These are phyloP conservation scores for Brassica juncea DNA, from an alignment of 345 rosid species.

Conservation along the genomic window DNA sequence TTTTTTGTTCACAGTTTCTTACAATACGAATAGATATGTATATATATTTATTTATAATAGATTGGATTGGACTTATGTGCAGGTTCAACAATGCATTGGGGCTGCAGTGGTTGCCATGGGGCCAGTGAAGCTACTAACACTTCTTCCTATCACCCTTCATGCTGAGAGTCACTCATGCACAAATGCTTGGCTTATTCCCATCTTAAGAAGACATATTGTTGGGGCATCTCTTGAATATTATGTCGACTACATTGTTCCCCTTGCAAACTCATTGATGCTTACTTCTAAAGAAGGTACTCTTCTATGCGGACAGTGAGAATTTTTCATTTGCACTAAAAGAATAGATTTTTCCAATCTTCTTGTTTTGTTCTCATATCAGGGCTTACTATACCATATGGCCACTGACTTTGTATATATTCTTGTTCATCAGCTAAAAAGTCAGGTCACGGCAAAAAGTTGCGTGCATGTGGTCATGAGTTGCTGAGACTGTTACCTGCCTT, in stretches of 20 bases:
- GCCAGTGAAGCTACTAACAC: constrained; percentile 63
- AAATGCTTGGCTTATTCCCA: constrained; percentile 80
- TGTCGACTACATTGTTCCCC: constrained; percentile 81
- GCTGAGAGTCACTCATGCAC: constrained; percentile 54
- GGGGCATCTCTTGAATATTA: constrained; percentile 80
- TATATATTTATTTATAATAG: constrained; percentile 21
- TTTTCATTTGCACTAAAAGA: neutral
- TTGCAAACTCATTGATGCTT: constrained; percentile 62
- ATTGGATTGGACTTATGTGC: constrained; percentile 42
- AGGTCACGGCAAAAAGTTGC: constrained; percentile 57
- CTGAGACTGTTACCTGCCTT: constrained; percentile 79
- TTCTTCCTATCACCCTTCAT: constrained; percentile 68
- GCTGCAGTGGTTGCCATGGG: constrained; percentile 85
- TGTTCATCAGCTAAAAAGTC: constrained; percentile 65
- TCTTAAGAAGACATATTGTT: constrained; percentile 60
- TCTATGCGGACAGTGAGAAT: neutral
- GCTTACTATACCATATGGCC: neutral
- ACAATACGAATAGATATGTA: neutral
- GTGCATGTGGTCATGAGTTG: constrained; percentile 65
- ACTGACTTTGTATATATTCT: constrained; percentile 16
- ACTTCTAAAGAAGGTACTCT: constrained; percentile 66
- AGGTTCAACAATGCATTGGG: constrained; percentile 83
- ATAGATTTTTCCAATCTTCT: constrained; percentile 13
- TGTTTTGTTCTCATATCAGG: neutral
- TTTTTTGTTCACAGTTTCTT: neutral